Evolutionary conservation across 129 eudicot genomes (phyloP), one percentile per base, ranked within the genome.

Genomic region (Deinandra increscens): DNA sequence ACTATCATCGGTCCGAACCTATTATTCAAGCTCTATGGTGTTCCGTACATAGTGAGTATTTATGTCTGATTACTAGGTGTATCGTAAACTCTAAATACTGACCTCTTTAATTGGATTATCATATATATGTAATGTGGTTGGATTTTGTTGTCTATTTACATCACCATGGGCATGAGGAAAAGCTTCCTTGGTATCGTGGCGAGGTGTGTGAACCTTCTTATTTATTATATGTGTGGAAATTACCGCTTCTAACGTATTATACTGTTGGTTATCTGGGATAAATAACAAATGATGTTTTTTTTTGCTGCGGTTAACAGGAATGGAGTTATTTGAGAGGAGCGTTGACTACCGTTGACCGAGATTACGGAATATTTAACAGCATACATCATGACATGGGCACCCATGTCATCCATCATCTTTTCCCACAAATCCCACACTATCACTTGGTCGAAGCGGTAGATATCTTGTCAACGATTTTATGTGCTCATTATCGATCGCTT

Each of bases 151-250:
- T 93, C 3, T 89, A 89, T 63, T 76, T 89, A 61, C 92, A 89
- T 78, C 96, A 89, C 64, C 96, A 89, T 15, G 96, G 93, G 22
- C 75, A 89, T 44, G 90, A 89, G 68, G 70, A 80, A 18, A 86
- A 86, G 74, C 88, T 89, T 56, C 96, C 96, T 6, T 89, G 96
- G 96, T 86, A 89, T 63, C 96, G 96, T 6, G 93, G 96, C 72
- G 76, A 86, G 88, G 96, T 89, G 13, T n/a, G n/a, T 53, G 15
- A 12, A 22, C n/a, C 6, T 3, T 3, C n/a, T 55, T 55, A 20
- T 23, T 5, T 5, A 55, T 23, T 49, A 49, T 3, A 55, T 55
- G 15, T 0, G 15, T 23, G 6, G 0, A 10, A 55, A 11, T 10
- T 22, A 11, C 9, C 61, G 23, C 61, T 4, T 55, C 37, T 9